phyloP scores from a whole-genome alignment of 2,329 filamentous ascomycete genomes.

The Colletotrichum sp. region DNA sequence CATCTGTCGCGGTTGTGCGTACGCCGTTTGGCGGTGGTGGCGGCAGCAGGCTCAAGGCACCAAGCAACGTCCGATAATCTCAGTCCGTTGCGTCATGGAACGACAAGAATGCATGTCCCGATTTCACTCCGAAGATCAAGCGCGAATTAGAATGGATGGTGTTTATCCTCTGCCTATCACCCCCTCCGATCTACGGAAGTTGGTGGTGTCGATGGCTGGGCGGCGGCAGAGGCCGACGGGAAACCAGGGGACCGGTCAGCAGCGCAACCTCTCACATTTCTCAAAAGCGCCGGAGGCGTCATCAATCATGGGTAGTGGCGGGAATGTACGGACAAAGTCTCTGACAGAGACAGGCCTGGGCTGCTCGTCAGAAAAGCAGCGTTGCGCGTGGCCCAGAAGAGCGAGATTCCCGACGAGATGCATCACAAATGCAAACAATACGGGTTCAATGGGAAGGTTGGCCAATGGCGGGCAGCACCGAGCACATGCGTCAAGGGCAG shows the following conservation, averaged over 20 bases:
- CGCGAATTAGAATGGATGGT: not conserved
- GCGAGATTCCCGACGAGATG: not conserved
- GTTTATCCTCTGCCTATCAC: not conserved
- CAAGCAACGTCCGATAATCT: not conserved
- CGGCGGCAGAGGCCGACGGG: conserved; percentile 10
- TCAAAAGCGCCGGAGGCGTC: conserved; percentile 18
- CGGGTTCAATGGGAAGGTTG: not conserved
- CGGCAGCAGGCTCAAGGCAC: not conserved
- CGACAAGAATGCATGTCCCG: not conserved
- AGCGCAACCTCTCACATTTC: not conserved
- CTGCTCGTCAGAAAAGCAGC: not conserved
- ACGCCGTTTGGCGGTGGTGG: not conserved
- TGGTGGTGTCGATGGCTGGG: not conserved
- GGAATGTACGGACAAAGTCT: not conserved
- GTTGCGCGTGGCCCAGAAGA: not conserved
- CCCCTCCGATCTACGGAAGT: conserved; percentile 16
- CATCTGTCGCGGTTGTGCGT: not conserved
- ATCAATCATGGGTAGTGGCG: not conserved
- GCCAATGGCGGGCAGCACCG: conserved; percentile 8
- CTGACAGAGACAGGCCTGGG: not conserved
- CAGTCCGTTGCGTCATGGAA: conserved; percentile 1
- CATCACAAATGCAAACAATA: not conserved
- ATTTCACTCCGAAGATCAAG: not conserved
- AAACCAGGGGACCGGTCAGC: not conserved
- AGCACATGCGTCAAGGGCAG: conserved; percentile 6